Conservation (phyloP, 306 rosid genomes). For the Hylodesmum podocarpum region DNA sequence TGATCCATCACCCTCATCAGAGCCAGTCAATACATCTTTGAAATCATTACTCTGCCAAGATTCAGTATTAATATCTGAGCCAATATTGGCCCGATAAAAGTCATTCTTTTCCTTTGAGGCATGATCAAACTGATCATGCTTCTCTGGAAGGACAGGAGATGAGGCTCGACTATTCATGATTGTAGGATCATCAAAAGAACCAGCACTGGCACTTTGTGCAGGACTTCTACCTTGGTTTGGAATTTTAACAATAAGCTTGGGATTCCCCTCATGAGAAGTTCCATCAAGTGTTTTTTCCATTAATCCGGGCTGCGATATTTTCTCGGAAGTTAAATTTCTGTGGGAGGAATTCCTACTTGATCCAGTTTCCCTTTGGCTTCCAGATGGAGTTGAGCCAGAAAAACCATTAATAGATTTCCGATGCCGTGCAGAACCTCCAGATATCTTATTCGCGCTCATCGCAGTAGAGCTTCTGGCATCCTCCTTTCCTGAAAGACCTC, state of each 20-base stretch:
- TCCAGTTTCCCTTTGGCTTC: slow-evolving; percentile 50
- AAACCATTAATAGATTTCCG: slow-evolving; percentile 64
- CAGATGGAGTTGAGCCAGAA: slow-evolving; percentile 46
- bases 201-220: slow-evolving; percentile 50
- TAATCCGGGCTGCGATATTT: slow-evolving; percentile 39
- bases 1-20: slow-evolving; percentile 59
- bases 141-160: slow-evolving; percentile 54
- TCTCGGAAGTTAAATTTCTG: slow-evolving; percentile 35
- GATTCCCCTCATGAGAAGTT: slow-evolving; percentile 50
- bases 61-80: slow-evolving; percentile 48
- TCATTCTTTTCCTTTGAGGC: slow-evolving; percentile 49
- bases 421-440: slow-evolving; percentile 64
- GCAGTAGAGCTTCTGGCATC: slow-evolving; percentile 81
- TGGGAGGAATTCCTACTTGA: slow-evolving; percentile 50
- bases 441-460: slow-evolving; percentile 56
- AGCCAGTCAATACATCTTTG: slow-evolving; percentile 52
- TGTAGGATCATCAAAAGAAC: slow-evolving; percentile 57
- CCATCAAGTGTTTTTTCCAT: slow-evolving; percentile 55
- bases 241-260: slow-evolving; percentile 65
- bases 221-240: slow-evolving; percentile 68
- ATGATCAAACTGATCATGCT: slow-evolving; percentile 57
- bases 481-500: slow-evolving; percentile 57
- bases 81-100: slow-evolving; percentile 41
- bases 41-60: slow-evolving; percentile 54
- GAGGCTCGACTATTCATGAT: slow-evolving; percentile 54